These are phyloP conservation scores for Acer negundo DNA, from an alignment of 345 rosid species.

Conservation along the genomic window DNA sequence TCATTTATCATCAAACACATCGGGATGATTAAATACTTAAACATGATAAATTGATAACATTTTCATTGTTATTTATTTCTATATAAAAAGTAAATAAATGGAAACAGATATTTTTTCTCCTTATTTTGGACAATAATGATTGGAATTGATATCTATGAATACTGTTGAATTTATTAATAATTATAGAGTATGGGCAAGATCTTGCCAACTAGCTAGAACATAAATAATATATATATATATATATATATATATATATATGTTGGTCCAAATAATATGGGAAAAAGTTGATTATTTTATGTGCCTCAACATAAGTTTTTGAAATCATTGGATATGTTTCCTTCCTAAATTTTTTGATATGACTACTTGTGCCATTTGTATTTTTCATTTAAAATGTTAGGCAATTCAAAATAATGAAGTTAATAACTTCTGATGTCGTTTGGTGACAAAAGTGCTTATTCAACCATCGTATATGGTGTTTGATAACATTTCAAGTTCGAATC, in stretches of 20 bases:
- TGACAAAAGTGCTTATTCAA: no score
- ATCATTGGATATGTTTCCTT: not conserved
- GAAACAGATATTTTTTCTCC: not conserved
- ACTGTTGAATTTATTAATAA: not conserved
- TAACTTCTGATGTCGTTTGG: no score
- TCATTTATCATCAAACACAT: no score
- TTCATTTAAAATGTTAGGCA: not conserved
- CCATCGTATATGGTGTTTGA: no score
- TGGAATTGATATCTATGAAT: not conserved
- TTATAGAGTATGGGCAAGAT: constrained; percentile 12
- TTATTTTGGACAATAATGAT: constrained; percentile 1
- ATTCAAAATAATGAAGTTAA: not conserved
- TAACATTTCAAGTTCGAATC: no score
- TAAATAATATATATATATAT: not conserved
- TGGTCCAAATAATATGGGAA: not conserved
- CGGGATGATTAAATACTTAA: no score
- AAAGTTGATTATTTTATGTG: constrained; percentile 6
- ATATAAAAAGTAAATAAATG: not conserved
- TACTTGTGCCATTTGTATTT: not conserved
- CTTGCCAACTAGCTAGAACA: constrained; percentile 20
- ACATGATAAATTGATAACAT: no score
- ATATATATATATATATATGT: not conserved
- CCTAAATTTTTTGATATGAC: not conserved
- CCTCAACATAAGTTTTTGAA: not conserved
- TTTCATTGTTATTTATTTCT: no score